phyloP scores from a whole-genome alignment of 2,329 filamentous ascomycete species.

The Coleophoma cylindrospora region DNA sequence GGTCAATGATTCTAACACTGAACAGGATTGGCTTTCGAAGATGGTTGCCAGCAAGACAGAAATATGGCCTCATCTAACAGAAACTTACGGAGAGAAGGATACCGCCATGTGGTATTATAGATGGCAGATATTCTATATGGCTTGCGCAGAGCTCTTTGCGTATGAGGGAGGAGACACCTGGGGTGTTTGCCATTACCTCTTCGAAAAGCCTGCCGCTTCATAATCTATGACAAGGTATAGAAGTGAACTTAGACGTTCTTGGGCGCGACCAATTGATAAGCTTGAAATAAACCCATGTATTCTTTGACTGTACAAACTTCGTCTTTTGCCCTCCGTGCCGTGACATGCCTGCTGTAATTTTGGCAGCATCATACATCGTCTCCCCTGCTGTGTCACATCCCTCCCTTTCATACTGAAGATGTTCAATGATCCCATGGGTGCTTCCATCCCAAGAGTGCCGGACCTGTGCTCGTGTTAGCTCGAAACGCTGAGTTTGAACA shows the following conservation, averaged over 20 bases:
- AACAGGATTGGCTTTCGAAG: slow-evolving; percentile 54
- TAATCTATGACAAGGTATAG: not conserved
- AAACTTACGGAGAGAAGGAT: slow-evolving; percentile 59
- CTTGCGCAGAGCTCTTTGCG: slow-evolving; percentile 61
- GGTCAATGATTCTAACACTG: too few relatives aligned
- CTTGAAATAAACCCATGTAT: too few relatives aligned
- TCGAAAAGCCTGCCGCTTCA: slow-evolving; percentile 45
- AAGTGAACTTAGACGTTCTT: too few relatives aligned
- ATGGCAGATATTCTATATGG: slow-evolving; percentile 71
- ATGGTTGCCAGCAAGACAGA: slow-evolving; percentile 53
- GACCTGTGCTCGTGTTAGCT: slow-evolving; percentile 36
- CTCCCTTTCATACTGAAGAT: not conserved
- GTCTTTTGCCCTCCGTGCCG: not conserved
- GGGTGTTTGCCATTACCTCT: slow-evolving; percentile 64
- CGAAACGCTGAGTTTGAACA: not conserved
- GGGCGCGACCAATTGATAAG: too few relatives aligned
- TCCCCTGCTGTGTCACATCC: not conserved
- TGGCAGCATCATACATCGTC: not conserved
- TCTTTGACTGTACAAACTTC: not conserved
- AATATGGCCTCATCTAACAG: slow-evolving; percentile 58
- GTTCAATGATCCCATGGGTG: slow-evolving; percentile 92
- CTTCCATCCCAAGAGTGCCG: slow-evolving; percentile 85
- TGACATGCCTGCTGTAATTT: not conserved
- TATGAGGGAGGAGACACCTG: slow-evolving; percentile 61
- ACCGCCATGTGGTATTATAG: slow-evolving; percentile 60